Base-by-base conservation (phyloP, 768 basidiomycete species). In the Gyrodon lividus region DNA sequence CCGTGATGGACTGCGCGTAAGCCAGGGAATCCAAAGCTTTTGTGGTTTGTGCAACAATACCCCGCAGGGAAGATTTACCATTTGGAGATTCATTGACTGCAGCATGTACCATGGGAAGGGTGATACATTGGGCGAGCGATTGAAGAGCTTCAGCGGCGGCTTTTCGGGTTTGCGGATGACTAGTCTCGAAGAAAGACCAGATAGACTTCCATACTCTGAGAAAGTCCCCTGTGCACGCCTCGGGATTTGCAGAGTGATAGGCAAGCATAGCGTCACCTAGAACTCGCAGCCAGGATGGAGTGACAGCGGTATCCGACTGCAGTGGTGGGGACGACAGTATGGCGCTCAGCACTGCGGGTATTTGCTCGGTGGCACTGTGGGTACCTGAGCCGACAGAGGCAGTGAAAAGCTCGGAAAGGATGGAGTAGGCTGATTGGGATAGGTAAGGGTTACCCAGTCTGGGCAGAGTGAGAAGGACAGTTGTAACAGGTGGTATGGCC, bases 391-490 rank as follows among this genome's bases (percentile, higher is more conserved):
- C 73, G 10, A 74, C 65, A 3, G 81, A 76, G 16, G 76, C 67
- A 20, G 79, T 66, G 55, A 98, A 85, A 5, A 98, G 77, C 57
- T 87, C 86, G 28, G 94, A 84, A 56, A 99, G 78, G 43, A 95
- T 79, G 34, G 88, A 84, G 66, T 95, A 98, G 26, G 89, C 78
- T 13, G 90, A 83, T 68, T 94, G 87, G 1, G 95, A 88, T 38
- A 99, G 79, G 67, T 94, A 97, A 19, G 89, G 82, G 59, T 91
- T 93, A 34, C 88, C 89, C 7, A 96, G 77, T 50, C 91, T 87
- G 17, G 96, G 93, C 28, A 98, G 82, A 20, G 80, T 74, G 6
- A 98, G 82, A 23, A 98, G 81, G 19, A 82, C 72, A 17, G 79
- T 76, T 19, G 85, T 85, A 44, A 97, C 80, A 5, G 75, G 56